phyloP scores from a whole-genome alignment of 352 stramenopile species.

The Phytophthora pini region DNA sequence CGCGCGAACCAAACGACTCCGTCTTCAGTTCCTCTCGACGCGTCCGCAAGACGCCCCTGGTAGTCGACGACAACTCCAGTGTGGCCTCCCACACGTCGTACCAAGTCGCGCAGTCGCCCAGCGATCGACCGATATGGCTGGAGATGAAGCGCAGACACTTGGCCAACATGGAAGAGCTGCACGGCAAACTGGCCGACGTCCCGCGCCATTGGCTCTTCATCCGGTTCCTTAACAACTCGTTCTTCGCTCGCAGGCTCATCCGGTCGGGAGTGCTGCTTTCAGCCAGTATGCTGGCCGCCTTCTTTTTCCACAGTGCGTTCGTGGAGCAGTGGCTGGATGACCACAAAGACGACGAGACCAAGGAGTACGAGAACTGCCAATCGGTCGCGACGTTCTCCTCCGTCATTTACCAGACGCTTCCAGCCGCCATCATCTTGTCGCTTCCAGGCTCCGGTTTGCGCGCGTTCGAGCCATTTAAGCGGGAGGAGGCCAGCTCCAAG shows the following conservation, averaged over 20 bases:
- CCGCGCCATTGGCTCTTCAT: conserved; percentile 56
- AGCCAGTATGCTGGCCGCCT: conserved; percentile 35
- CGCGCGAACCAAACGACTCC: conserved; percentile 20
- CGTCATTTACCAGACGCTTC: conserved; percentile 64
- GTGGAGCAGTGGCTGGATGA: conserved; percentile 7
- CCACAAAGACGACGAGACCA: not conserved
- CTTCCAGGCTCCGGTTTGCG: conserved; percentile 58
- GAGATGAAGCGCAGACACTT: conserved; percentile 24
- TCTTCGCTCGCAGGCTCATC: conserved; percentile 72
- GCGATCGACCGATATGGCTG: conserved; percentile 7
- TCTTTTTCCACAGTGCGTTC: conserved; percentile 47
- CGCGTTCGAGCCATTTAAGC: conserved; percentile 71
- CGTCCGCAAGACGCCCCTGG: conserved; percentile 7
- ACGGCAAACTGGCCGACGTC: conserved; percentile 33
- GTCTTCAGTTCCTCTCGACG: conserved; percentile 6
- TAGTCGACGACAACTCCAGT: conserved; percentile 9
- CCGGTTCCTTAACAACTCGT: conserved; percentile 72
- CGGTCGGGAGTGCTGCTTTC: conserved; percentile 42
- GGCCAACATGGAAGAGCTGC: conserved; percentile 17
- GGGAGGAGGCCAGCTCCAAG: conserved; percentile 6
- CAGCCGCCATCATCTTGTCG: conserved; percentile 51
- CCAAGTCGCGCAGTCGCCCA: conserved; percentile 13
- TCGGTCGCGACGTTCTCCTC: conserved; percentile 67
- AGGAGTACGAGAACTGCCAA: conserved; percentile 45
- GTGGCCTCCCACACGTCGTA: conserved; percentile 16